Evolutionary conservation across 163 green algal genomes (phyloP), one percentile per base, ranked within the genome.

Genomic region (Trebouxia gelatinosa): DNA sequence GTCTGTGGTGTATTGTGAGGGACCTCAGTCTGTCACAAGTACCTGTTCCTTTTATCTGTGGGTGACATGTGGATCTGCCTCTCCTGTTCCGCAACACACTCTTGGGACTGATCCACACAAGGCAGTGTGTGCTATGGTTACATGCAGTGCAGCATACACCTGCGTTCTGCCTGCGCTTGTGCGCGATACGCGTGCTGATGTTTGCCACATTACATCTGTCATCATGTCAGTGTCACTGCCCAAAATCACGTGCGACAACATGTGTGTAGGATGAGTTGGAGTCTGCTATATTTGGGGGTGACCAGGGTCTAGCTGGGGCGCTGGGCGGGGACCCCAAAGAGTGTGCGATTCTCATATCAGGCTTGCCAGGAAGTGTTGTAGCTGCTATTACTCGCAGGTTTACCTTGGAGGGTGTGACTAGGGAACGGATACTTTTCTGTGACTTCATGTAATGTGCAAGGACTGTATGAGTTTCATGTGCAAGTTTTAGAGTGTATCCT

Each of bases 381-480:
- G 84, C 82, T 0, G 59, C 81, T 26, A 70, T 95, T 9, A 87
- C 83, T 4, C 87, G 87, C 58, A 81, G 83, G 72, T 77, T 95
- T 23, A 82, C 67, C 1, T 78, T 86, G 46, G 85, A 86, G 46
- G 90, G 89, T 3, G 81, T 95, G 0, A 66, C 75, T 0, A 80
- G 84, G 51, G 88, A 93, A 68, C 80, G 88, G 39, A 82, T 94
- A 32, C 78, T 95, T n/a, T 90, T 94, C 32, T 89, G 85, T 35
- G 87, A 93, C 43, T 92, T 89, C 40, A 90, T 89, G 11, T 92
- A 58, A 76, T 74, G 23, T 35, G 38, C n/a, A n/a, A n/a, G n/a
- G n/a, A n/a, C n/a, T n/a, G n/a, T n/a, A n/a, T n/a, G n/a, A n/a
- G n/a, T n/a, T n/a, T n/a, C n/a, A n/a, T n/a, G n/a, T n/a, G n/a